Percentiles rank a stretch among this genome's conserved stretches.
Conservation (phyloP, 148 eudicot genomes). For the Dianthus caryophyllus region DNA sequence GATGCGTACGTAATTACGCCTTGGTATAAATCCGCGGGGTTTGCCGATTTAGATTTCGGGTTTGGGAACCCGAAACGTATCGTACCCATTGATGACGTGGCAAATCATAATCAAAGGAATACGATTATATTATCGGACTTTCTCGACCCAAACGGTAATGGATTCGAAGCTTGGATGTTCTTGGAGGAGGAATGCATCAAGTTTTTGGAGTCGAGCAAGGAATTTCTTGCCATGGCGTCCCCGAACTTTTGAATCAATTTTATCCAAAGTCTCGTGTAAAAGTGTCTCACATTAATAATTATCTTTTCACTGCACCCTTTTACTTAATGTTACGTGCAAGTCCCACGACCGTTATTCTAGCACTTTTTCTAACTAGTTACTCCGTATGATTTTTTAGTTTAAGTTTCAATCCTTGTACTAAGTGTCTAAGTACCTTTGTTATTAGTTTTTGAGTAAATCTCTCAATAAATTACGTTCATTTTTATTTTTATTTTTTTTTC, state of each 20-base stretch:
- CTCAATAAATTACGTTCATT: no score
- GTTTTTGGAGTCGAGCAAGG: background rate
- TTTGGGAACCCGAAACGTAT: background rate
- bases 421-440: no score
- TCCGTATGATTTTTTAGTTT: no score
- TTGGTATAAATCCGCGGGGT: background rate
- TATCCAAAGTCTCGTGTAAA: no score
- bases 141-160: background rate
- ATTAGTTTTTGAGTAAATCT: no score
- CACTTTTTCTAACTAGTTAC: no score
- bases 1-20: background rate
- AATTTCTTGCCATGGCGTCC: background rate
- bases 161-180: slow-evolving; percentile 7
- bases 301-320: no score
- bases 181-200: background rate
- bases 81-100: background rate
- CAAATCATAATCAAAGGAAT: background rate
- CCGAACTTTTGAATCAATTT: background rate
- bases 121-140: background rate
- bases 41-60: background rate
- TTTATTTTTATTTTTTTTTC: no score
- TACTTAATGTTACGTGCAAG: no score
- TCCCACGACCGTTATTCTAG: no score
- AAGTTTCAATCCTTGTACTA: no score
- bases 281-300: no score